Evolutionary conservation across 805 yeast genomes (phyloP).

Genomic region (Ogataea pignaliae): DNA sequence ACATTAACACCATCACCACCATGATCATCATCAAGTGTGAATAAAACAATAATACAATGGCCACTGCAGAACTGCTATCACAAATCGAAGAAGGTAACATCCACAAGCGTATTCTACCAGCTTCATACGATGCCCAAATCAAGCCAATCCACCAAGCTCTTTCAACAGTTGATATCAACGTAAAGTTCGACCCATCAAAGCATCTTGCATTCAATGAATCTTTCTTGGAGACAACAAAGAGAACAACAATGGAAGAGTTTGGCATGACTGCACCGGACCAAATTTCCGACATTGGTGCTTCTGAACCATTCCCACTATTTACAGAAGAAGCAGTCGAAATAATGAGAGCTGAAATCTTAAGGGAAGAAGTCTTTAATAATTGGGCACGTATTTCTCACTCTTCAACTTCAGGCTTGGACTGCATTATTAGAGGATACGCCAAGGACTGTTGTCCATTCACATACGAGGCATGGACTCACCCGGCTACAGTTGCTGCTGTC

Average conservation of each 20-base stretch:
- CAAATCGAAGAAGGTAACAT: slow-evolving; percentile 34
- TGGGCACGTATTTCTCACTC: slow-evolving; percentile 39
- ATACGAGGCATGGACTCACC: slow-evolving; percentile 55
- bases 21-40: background rate
- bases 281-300: slow-evolving; percentile 51
- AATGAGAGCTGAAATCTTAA: slow-evolving; percentile 52
- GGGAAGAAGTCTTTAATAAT: slow-evolving; percentile 40
- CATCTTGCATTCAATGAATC: slow-evolving; percentile 37
- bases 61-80: slow-evolving; percentile 29
- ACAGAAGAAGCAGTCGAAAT: slow-evolving; percentile 55
- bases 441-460: slow-evolving; percentile 46
- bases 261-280: slow-evolving; percentile 42
- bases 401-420: slow-evolving; percentile 48
- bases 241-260: slow-evolving; percentile 46
- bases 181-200: slow-evolving; percentile 34
- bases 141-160: slow-evolving; percentile 25
- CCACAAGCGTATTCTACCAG: slow-evolving; percentile 32
- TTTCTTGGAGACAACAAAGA: slow-evolving; percentile 31
- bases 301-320: slow-evolving; percentile 58
- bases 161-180: slow-evolving; percentile 19
- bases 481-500: slow-evolving; percentile 49
- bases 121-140: slow-evolving; percentile 31
- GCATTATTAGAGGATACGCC: slow-evolving; percentile 48
- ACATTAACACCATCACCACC: too few species aligned
- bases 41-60: slow-evolving; percentile 21